Base-by-base conservation (phyloP, 2,329 filamentous ascomycete genomes). In the Xylariaceae sp. region DNA sequence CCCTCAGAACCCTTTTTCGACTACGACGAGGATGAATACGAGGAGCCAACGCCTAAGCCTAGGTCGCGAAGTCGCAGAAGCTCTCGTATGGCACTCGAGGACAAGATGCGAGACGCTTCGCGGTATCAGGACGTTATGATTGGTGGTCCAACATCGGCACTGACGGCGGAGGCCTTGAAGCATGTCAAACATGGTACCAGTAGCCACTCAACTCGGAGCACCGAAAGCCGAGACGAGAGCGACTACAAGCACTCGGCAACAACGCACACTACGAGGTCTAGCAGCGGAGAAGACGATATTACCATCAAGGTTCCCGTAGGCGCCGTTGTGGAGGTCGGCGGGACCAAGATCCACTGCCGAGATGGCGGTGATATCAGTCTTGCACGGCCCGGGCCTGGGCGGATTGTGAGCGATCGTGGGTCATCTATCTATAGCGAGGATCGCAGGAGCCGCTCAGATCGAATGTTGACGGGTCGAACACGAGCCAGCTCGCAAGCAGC, bases 351-450 rank as follows among this genome's bases (percentile, higher is more conserved):
- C 55, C 72, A 78, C 54, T 81, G 77, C 58, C 67, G 61, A 32
- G 75, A 80, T 40, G 79, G 79, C 29, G 78, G 79, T 19, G 79
- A 82, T 55, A 78, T 84, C 54, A 80, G 75, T 51, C 75, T 82
- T 56, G 64, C 51, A 56, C 64, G 47, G 40, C 64, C 64, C 25
- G 61, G 61, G 20, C 56, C 54, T 42, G 58, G 65, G 37, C 64
- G 68, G 8, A 64, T 67, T 39, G 73, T 69, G 38, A 80, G 76
- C 56, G 80, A 83, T 50, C 68, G 67, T 42, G 70, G 69, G 11
- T 75, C 72, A 42, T 60, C 72, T 3, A 42, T 53, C 25, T 75
- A 74, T 44, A 65, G 70, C 4, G 77, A 81, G 21, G 76, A 79
- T 40, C 67, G 68, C 23, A 62, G 59, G 25, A 52, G 72, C 32